Evolutionary conservation across 2,329 filamentous ascomycete species (phyloP), one percentile per base, ranked within the genome.

Genomic region (Tolypocladium paradoxum): DNA sequence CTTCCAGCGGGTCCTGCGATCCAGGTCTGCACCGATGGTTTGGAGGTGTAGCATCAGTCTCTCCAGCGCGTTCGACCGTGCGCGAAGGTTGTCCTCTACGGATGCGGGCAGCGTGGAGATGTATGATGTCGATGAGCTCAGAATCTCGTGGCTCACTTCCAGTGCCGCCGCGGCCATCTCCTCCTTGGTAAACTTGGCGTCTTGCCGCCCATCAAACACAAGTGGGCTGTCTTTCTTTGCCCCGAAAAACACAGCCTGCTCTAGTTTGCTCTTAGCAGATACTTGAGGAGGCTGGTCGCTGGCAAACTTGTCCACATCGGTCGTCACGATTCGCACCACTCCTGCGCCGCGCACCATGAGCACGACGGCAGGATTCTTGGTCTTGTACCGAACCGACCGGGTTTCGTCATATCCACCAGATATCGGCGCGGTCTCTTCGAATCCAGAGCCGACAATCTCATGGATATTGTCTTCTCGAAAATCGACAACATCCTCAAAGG

Each of bases 171-270:
- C 72, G 55, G 88, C 84, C 29, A 95, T 78, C 61, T 96, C 88
- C 27, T 81, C 74, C 20, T 78, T 70, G 0, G 82, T 75, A 58
- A 93, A 95, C 4, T 78, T 76, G 48, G 85, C 73, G 52, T 84
- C 82, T 38, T 81, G 76, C 57, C 82, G 81, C 45, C 84, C 79
- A 45, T 85, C 81, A 61, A 99, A 90, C 56, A 90, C 84, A n/a
- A 99, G 72, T n/a, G 92, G 87, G 61, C 90, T 97, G 62, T 88
- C 83, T 56, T 85, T 79, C 64, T 88, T 83, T 48, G 82, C 83
- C 2, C 91, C 91, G 65, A 90, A 97, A 70, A 96, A 97, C 1
- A 97, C 87, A 2, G 91, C 91, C 70, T 99, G 91, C 64, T 96
- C 90, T 40, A 99, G 78, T 69, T 93, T 96, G 70, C 84, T 88